These are phyloP conservation scores for Setaria italica DNA, from an alignment of 202 grass and related monocot genomes.

Conservation along the genomic window DNA sequence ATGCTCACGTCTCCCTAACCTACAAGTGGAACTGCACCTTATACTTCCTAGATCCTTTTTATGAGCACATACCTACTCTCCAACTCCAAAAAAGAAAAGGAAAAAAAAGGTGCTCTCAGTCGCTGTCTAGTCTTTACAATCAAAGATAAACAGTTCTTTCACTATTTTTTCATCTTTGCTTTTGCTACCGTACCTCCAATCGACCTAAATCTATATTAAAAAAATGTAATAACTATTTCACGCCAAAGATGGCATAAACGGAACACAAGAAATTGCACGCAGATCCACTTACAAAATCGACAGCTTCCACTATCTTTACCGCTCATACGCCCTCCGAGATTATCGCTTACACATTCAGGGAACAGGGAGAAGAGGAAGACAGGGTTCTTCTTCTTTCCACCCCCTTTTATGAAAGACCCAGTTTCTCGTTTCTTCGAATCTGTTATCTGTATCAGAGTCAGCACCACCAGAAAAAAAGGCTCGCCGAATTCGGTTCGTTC, in stretches of 20 bases:
- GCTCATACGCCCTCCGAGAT: background rate
- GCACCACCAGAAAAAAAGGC: background rate
- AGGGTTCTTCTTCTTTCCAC: background rate
- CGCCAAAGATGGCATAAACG: background rate
- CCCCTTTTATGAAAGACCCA: background rate
- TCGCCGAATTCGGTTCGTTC: background rate
- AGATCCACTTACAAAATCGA: too few species aligned
- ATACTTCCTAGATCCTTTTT: background rate
- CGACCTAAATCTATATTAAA: background rate
- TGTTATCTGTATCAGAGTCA: slow-evolving; percentile 10
- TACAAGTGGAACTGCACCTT: background rate
- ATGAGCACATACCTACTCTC: background rate
- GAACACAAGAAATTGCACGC: background rate
- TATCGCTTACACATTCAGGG: background rate
- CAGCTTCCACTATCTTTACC: background rate
- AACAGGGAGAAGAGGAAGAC: background rate
- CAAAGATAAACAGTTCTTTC: background rate
- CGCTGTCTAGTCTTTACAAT: background rate
- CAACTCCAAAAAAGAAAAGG: too few species aligned
- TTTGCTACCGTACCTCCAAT: background rate
- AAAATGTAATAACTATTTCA: background rate
- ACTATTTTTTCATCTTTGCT: background rate
- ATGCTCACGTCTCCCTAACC: background rate
- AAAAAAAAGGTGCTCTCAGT: background rate
- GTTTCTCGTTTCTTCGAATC: background rate